A percentile compares a stretch with the other conserved stretches of the same genome.
phyloP scores from a whole-genome alignment of 257 asterid species.

The Handroanthus guayacan region DNA sequence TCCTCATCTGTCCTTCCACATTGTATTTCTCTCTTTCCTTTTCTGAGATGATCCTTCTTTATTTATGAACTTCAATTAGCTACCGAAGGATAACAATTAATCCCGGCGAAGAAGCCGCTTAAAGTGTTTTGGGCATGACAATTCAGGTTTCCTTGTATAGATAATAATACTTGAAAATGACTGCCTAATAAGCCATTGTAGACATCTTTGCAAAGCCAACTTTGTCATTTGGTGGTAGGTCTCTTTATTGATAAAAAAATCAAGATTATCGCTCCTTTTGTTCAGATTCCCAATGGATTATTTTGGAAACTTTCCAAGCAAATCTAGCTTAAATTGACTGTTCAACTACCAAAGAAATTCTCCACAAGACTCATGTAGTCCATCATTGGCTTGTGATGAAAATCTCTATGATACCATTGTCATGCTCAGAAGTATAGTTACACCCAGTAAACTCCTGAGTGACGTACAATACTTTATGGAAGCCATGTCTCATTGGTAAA shows the following conservation, averaged over 20 bases:
- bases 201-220: not conserved
- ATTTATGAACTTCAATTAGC: not conserved
- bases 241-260: not conserved
- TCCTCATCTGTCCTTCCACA: not conserved
- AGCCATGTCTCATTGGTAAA: not conserved
- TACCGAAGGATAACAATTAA: not conserved
- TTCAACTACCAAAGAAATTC: not conserved
- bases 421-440: not conserved
- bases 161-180: not conserved
- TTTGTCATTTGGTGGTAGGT: not conserved
- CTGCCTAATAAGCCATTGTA: not conserved
- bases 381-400: not conserved
- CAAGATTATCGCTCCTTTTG: too few species aligned
- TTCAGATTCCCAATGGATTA: too few species aligned
- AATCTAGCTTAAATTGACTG: too few species aligned
- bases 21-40: not conserved
- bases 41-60: not conserved
- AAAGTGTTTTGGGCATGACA: not conserved
- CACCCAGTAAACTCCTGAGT: not conserved
- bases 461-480: not conserved
- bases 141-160: not conserved
- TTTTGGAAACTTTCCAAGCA: too few species aligned
- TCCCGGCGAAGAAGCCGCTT: not conserved
- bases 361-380: not conserved
- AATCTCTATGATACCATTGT: not conserved